A percentile compares a stretch with the other conserved stretches of the same genome.
These are phyloP conservation scores for Acmispon strigosus DNA, from an alignment of 306 rosid species.

Conservation along the genomic window DNA sequence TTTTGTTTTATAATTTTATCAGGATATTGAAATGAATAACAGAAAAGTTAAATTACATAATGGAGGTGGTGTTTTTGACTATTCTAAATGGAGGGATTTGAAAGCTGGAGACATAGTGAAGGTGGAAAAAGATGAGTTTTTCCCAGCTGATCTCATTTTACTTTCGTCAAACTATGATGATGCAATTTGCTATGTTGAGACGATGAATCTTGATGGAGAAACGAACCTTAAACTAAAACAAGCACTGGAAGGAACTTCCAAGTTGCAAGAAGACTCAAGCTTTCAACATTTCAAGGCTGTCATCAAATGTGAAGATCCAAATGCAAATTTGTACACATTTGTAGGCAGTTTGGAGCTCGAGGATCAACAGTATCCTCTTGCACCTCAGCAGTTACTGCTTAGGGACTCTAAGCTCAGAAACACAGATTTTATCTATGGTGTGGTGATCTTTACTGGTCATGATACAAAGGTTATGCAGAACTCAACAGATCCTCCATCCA, in stretches of 20 bases:
- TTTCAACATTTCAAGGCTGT: slow-evolving; percentile 61
- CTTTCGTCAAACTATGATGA: slow-evolving; percentile 89
- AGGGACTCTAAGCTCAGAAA: slow-evolving; percentile 97
- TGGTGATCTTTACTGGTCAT: slow-evolving; percentile 80
- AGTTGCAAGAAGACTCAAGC: slow-evolving; percentile 55
- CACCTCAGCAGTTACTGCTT: slow-evolving; percentile 91
- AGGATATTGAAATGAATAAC: slow-evolving; percentile 95
- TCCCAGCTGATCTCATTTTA: slow-evolving; percentile 93
- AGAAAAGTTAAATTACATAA: slow-evolving; percentile 67
- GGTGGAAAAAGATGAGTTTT: slow-evolving; percentile 84
- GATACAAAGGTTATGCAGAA: slow-evolving; percentile 98
- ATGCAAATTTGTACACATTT: slow-evolving; percentile 85
- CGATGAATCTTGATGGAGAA: slow-evolving; percentile 93
- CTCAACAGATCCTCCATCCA: slow-evolving; percentile 87
- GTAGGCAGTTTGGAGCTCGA: slow-evolving; percentile 66
- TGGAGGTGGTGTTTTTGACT: slow-evolving; percentile 51
- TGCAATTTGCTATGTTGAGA: slow-evolving; percentile 92
- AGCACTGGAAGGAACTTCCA: slow-evolving; percentile 65
- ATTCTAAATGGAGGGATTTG: slow-evolving; percentile 82
- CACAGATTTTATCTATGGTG: slow-evolving; percentile 91
- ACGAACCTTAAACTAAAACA: slow-evolving; percentile 91
- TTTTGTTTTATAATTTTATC: slow-evolving; percentile 25
- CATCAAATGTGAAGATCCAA: slow-evolving; percentile 91
- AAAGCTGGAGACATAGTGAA: slow-evolving; percentile 84
- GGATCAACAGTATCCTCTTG: slow-evolving; percentile 65